Base-by-base conservation (phyloP, 2,329 filamentous ascomycete species). In the Mycocentrospora acerina region DNA sequence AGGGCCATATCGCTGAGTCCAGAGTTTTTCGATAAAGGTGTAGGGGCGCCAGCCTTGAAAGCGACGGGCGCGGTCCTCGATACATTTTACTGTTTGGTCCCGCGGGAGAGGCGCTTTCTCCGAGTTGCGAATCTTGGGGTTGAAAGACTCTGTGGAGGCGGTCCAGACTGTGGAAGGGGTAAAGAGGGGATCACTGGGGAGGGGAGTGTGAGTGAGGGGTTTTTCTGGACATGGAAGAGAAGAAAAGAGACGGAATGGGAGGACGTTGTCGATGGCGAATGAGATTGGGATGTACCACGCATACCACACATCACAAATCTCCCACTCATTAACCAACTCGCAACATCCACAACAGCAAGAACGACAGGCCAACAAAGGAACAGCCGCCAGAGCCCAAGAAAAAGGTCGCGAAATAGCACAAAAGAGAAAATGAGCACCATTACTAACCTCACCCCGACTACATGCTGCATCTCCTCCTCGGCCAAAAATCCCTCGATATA, bases 21-120 rank as follows among this genome's bases (percentile, higher is more conserved):
- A 81, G 46, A 83, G 71, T 33, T 76, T 73, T 60, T 83, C 80
- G 55, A 83, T 75, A 40, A 78, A 80, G 1, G 80, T 71, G 35
- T 79, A 67, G 1, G 71, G 68, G 1, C 73, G 73, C 79, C 79
- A 82, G 51, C 80, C 80, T 59, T 83, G 80, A 57, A 83, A 79
- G 6, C 68, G 61, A 6, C 77, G 72, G 8, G 79, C 79, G 35
- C 80, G 76, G 22, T 73, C 65, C 55, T 82, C 80, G 42, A 83
- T 74, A 53, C 80, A 83, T 42, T 78, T 74, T 7, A 82, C 77
- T 0, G 68, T 68, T 51, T 75, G 70, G 41, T 57, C 49, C 19
- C 64, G 60, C 3, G 63, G 57, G 1, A 67, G 53, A 10, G 47
- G 50, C 0, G 73, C 71, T 49, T 75, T 74, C 42, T 81, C 76